phyloP scores from a whole-genome alignment of 495 filamentous ascomycete genomes.

The Eremomyces bilateralis region DNA sequence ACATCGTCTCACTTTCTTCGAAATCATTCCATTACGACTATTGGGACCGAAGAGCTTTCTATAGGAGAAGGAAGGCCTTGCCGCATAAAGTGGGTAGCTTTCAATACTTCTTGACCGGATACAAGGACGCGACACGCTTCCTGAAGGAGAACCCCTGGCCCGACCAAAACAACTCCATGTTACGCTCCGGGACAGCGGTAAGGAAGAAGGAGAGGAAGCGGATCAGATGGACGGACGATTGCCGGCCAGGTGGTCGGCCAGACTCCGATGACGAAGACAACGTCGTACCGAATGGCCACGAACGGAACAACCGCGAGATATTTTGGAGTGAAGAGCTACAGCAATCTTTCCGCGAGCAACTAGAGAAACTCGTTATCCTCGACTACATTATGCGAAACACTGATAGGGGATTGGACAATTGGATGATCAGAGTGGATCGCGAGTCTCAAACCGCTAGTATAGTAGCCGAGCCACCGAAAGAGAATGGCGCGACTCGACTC shows the following conservation, averaged over 20 bases:
- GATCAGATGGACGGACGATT: slow-evolving; percentile 71
- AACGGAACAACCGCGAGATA: slow-evolving; percentile 30
- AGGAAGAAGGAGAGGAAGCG: slow-evolving; percentile 39
- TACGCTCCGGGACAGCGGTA: slow-evolving; percentile 44
- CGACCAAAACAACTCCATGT: slow-evolving; percentile 66
- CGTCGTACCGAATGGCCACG: slow-evolving; percentile 26
- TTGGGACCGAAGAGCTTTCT: slow-evolving; percentile 79
- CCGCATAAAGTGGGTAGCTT: slow-evolving; percentile 89
- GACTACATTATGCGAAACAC: slow-evolving; percentile 99
- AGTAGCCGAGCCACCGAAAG: slow-evolving; percentile 55
- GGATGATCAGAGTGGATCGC: slow-evolving; percentile 97
- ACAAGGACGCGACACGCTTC: slow-evolving; percentile 90
- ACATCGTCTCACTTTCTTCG: slow-evolving; percentile 81
- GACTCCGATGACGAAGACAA: slow-evolving; percentile 54
- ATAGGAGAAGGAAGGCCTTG: slow-evolving; percentile 68
- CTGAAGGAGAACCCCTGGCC: slow-evolving; percentile 92
- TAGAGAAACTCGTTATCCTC: slow-evolving; percentile 92
- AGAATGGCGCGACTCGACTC: slow-evolving; percentile 22
- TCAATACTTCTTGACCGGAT: slow-evolving; percentile 91
- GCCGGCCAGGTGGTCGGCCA: slow-evolving; percentile 45
- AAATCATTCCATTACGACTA: slow-evolving; percentile 97
- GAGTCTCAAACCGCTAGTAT: slow-evolving; percentile 63
- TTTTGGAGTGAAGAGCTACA: slow-evolving; percentile 79
- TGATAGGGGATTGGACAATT: slow-evolving; percentile 90
- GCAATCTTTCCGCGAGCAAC: slow-evolving; percentile 78